These are phyloP conservation scores for Pyrenula aspistea DNA, from an alignment of 495 filamentous ascomycete genomes.

Conservation along the genomic window DNA sequence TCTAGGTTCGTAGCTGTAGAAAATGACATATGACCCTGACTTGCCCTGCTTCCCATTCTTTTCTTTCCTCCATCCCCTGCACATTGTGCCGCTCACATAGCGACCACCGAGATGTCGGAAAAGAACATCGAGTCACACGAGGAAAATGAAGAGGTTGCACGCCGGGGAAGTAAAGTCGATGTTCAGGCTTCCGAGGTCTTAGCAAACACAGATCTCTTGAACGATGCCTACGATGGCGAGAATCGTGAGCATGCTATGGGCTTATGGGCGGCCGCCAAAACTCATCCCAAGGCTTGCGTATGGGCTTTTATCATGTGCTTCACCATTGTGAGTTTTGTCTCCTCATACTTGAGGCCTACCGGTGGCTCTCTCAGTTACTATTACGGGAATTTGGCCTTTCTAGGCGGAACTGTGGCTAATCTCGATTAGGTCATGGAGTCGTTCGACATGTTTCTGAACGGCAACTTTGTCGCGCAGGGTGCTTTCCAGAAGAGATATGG, in stretches of 20 bases:
- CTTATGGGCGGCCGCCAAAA: slow-evolving; percentile 19
- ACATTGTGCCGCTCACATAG: neutral
- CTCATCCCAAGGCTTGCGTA: slow-evolving; percentile 34
- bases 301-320: slow-evolving; percentile 33
- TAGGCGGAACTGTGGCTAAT: slow-evolving; percentile 5
- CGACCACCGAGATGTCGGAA: neutral
- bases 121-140: neutral
- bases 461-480: slow-evolving; percentile 21
- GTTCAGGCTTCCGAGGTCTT: slow-evolving; percentile 17
- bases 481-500: slow-evolving; percentile 16
- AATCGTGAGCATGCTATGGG: slow-evolving; percentile 20
- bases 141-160: neutral
- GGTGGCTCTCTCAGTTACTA: neutral
- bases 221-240: slow-evolving; percentile 23
- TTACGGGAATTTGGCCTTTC: neutral
- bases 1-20: too few species aligned
- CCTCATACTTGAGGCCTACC: neutral
- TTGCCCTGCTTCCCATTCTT: neutral
- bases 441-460: slow-evolving; percentile 28
- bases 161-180: slow-evolving; percentile 2
- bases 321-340: slow-evolving; percentile 23
- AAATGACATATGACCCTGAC: neutral
- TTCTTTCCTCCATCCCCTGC: neutral
- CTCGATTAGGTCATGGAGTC: slow-evolving; percentile 26
- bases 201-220: slow-evolving; percentile 16